Evolutionary conservation across 305 asterid genomes (phyloP), one percentile per base, ranked within the genome.

Genomic region (Fraxinus baroniana): DNA sequence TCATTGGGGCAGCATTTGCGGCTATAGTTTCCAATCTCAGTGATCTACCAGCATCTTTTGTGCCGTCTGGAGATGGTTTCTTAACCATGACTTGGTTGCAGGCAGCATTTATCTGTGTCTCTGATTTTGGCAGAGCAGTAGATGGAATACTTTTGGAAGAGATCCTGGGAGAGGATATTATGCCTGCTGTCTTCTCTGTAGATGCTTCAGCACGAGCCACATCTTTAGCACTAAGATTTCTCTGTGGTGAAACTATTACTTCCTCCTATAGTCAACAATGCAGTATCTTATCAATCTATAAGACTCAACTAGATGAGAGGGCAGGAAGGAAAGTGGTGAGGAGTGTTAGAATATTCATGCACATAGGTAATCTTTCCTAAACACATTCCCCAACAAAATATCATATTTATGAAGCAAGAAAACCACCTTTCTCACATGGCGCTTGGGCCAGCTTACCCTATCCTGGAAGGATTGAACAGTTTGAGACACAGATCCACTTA

Each of bases 191-290:
- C 64, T 80, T 82, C 70, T 89, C 88, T 81, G 76, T 37, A 72
- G 86, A 68, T 83, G 76, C 79, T 77, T 84, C 90, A 24, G 39
- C 81, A 26, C 84, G 88, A 10, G 49, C 84, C 71, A 82, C 87
- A 20, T 71, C 86, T 86, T 89, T 91, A 44, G 76, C 78, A 49
- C 81, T 30, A 15, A 30, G 81, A 77, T 76, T 91, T 81, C 85
- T 85, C 55, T 72, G 87, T 26, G 80, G 39, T 62, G 91, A 84
- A 72, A 82, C 83, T 78, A 85, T 84, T 72, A 84, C 90, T 82
- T 88, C 92, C 71, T 86, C 94, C 98, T 93, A 86, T 36, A 37
- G 75, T 80, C 80, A 86, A 84, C n/a, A 89, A 87, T n/a, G 78
- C 28, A 81, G n/a, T 22, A 77, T 71, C 76, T 71, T 13, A 17